Percentiles rank a stretch among this genome's conserved stretches.
phyloP scores from a whole-genome alignment of 305 asterid genomes.

The Solanum hybrid region DNA sequence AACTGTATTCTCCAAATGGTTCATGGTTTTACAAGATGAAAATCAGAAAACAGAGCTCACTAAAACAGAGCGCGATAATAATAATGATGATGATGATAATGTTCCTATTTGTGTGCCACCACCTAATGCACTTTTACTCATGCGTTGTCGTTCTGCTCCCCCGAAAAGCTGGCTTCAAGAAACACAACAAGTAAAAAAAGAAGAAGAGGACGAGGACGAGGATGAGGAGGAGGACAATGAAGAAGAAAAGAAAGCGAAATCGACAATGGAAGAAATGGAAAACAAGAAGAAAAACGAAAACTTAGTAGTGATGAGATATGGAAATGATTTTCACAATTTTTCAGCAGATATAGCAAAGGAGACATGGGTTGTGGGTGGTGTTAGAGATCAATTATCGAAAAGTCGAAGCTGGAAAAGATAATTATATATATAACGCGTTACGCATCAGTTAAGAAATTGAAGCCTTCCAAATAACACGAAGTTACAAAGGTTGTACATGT shows the following conservation, averaged over 20 bases:
- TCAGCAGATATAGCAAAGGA: constrained; percentile 61
- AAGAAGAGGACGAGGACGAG: neutral
- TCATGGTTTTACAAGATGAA: constrained; percentile 61
- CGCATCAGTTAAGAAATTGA: neutral
- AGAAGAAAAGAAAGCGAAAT: neutral
- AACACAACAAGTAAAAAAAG: constrained; percentile 14
- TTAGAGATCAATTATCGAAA: constrained; percentile 45
- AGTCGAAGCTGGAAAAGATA: constrained; percentile 78
- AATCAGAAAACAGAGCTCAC: constrained; percentile 19
- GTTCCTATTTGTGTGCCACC: constrained; percentile 37
- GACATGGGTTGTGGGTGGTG: constrained; percentile 70
- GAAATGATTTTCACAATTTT: constrained; percentile 36
- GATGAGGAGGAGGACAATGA: neutral
- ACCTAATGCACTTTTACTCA: constrained; percentile 66
- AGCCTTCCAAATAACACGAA: neutral
- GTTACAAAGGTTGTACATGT: neutral
- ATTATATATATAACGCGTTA: constrained; percentile 1
- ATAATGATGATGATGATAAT: constrained; percentile 1
- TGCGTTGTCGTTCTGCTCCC: constrained; percentile 94
- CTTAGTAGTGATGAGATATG: constrained; percentile 42
- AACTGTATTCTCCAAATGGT: constrained; percentile 75
- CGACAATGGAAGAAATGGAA: constrained; percentile 2
- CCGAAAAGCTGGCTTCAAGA: constrained; percentile 66
- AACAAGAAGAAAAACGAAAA: constrained; percentile 23
- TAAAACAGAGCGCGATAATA: neutral